A percentile compares a stretch with the other conserved stretches of the same genome.
These are phyloP conservation scores for Metschnikowia similis DNA, from an alignment of 805 yeast genomes.

Conservation along the genomic window DNA sequence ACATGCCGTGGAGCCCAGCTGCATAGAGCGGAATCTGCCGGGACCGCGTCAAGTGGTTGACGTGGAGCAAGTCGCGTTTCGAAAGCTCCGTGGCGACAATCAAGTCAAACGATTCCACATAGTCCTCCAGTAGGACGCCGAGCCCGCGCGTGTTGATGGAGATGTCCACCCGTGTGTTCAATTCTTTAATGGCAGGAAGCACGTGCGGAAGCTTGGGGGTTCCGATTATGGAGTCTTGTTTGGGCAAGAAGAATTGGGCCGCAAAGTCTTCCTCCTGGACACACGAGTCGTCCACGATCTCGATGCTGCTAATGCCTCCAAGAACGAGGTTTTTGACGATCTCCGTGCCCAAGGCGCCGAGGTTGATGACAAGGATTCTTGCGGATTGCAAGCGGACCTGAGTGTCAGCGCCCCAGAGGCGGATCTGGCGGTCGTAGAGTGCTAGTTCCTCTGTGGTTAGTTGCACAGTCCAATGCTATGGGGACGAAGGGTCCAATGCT, in stretches of 20 bases:
- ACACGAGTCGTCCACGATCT: constrained; percentile 56
- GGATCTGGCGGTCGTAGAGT: constrained; percentile 87
- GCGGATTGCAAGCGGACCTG: constrained; percentile 75
- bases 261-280: constrained; percentile 62
- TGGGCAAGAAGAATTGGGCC: constrained; percentile 67
- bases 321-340: constrained; percentile 77
- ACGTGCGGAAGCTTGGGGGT: constrained; percentile 51
- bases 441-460: constrained; percentile 68
- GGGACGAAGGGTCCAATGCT: no score
- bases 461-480: not conserved
- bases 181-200: constrained; percentile 53
- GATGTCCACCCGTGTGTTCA: constrained; percentile 76
- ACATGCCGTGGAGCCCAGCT: constrained; percentile 71
- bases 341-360: constrained; percentile 80
- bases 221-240: constrained; percentile 53
- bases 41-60: constrained; percentile 57
- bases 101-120: constrained; percentile 56
- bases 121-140: constrained; percentile 24
- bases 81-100: constrained; percentile 70
- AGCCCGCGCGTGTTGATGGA: constrained; percentile 31
- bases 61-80: constrained; percentile 32
- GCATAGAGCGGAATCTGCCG: constrained; percentile 63
- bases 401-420: constrained; percentile 95
- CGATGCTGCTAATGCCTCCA: constrained; percentile 80
- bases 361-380: constrained; percentile 60